Conservation (phyloP, 2,329 filamentous ascomycete genomes). For the Fusarium citri region DNA sequence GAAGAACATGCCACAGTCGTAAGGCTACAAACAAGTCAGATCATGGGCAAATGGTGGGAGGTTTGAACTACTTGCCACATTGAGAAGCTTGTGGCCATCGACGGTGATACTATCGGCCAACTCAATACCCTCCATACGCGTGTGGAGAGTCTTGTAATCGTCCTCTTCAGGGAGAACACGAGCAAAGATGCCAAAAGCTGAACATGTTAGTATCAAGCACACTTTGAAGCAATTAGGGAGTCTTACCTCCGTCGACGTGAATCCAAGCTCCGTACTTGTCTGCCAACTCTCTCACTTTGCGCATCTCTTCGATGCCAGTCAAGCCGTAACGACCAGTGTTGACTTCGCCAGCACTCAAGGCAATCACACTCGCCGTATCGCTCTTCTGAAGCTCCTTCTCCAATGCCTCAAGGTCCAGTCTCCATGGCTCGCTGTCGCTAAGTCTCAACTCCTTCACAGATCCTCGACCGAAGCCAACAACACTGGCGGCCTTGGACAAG, state of each 20-base stretch:
- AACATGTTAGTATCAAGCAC: not conserved
- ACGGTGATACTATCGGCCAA: conserved; percentile 88
- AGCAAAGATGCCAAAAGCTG: conserved; percentile 86
- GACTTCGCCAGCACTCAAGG: conserved; percentile 87
- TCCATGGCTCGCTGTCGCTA: conserved; percentile 69
- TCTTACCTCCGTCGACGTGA: conserved; percentile 81
- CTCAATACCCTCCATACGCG: conserved; percentile 72
- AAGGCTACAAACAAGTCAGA: conserved; percentile 66
- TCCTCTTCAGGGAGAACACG: conserved; percentile 68
- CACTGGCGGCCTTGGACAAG: conserved; percentile 82
- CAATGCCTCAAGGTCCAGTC: conserved; percentile 74
- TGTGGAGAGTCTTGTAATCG: conserved; percentile 67
- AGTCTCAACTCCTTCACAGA: conserved; percentile 72
- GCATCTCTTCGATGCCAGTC: conserved; percentile 69
- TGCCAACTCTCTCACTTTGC: conserved; percentile 73
- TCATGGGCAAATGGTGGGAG: not conserved
- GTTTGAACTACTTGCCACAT: conserved; percentile 70
- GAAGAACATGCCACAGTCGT: conserved; percentile 92
- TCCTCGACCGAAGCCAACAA: conserved; percentile 80
- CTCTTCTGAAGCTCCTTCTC: conserved; percentile 66
- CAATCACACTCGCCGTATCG: conserved; percentile 77
- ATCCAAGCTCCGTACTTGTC: conserved; percentile 84
- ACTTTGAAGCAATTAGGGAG: too few species aligned
- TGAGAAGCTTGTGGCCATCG: conserved; percentile 92
- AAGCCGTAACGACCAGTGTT: conserved; percentile 86